These are phyloP conservation scores for Globisporangium paroecandrum DNA, from an alignment of 352 stramenopile species.

Conservation along the genomic window DNA sequence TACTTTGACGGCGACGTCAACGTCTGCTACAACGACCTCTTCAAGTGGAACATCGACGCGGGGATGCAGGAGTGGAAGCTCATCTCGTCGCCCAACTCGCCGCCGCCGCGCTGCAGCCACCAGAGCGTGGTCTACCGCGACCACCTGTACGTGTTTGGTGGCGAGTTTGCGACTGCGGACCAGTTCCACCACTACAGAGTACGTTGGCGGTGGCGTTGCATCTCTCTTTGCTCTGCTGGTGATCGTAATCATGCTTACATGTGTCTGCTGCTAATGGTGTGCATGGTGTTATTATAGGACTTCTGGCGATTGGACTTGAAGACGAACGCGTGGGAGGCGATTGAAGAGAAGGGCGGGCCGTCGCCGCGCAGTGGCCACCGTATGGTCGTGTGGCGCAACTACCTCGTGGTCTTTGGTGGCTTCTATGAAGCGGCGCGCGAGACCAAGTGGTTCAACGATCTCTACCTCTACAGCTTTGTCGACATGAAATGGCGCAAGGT, in stretches of 20 bases:
- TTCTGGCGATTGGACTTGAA: conserved; percentile 91
- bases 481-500: conserved; percentile 90
- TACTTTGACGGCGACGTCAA: conserved; percentile 97
- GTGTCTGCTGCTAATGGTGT: not conserved
- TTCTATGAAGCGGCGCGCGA: conserved; percentile 95
- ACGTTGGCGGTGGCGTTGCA: conserved; percentile 8
- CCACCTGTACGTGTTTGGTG: conserved; percentile 96
- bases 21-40: conserved; percentile 95
- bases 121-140: conserved; percentile 93
- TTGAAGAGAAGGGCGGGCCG: conserved; percentile 80
- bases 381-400: conserved; percentile 95
- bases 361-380: conserved; percentile 88
- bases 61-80: conserved; percentile 65
- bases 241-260: not conserved
- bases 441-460: conserved; percentile 95
- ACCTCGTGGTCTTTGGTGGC: conserved; percentile 95
- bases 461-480: conserved; percentile 89
- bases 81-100: conserved; percentile 87
- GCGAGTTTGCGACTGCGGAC: conserved; percentile 94
- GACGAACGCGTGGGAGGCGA: conserved; percentile 92
- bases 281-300: conserved; percentile 39
- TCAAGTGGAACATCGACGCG: conserved; percentile 90
- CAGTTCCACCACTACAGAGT: conserved; percentile 97
- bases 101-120: conserved; percentile 93
- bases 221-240: not conserved